Evolutionary conservation across 495 filamentous ascomycete species (phyloP), one percentile per base, ranked within the genome.

Genomic region (Acidiella bohemica): DNA sequence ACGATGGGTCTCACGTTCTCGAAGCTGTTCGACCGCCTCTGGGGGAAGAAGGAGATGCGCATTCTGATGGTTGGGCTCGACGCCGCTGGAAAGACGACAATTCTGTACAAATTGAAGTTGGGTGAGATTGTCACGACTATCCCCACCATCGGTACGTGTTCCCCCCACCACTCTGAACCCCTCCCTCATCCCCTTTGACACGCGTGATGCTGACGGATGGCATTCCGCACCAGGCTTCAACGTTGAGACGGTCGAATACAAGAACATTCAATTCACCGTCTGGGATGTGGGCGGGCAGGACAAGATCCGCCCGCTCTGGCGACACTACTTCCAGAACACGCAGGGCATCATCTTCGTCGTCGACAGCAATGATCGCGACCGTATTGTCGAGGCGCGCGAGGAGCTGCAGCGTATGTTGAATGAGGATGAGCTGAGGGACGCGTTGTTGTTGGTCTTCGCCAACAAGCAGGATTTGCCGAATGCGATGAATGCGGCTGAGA

Each of bases 381-480:
- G 90, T 92, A 76, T 99, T 50, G 82, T 86, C 60, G 90, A 99
- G 76, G 90, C 90, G 52, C 84, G 92, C 32, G 90, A 96, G 72
- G 90, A 99, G 66, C 75, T 99, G 64, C 92, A 99, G 73, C 85
- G 90, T 63, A 99, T 99, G 92, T 71, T 99, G 73, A 99, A 99
- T 68, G 90, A 99, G 72, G 90, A 99, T 59, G 90, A 99, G 69
- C 77, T 99, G 56, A 76, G 90, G 58, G 90, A 99, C 68, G 90
- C 90, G 52, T 76, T 94, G 54, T 79, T 99, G 53, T 67, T 99
- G 63, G 92, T 99, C 50, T 99, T 99, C 58, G 90, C 90, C 71
- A 99, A 99, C 82, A 99, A 99, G 73, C 90, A 99, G 72, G 90
- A 99, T 93, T 66, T 99, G 70, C 90, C 90, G 84, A 96, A 99